These are phyloP conservation scores for Malassezia sympodialis DNA, from an alignment of 1,284 basidiomycete species.

Conservation along the genomic window DNA sequence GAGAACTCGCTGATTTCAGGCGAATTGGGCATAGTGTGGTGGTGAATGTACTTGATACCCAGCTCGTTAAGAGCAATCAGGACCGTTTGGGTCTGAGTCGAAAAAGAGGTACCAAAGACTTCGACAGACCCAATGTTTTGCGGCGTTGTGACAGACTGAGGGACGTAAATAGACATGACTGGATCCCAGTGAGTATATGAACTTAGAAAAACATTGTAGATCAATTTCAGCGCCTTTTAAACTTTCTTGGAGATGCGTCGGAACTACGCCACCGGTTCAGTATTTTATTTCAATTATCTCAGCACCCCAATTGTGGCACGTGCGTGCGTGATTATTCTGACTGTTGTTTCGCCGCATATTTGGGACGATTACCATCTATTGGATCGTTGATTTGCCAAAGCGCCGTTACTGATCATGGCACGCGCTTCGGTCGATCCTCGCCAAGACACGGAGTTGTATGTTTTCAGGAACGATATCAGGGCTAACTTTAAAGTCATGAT, in stretches of 20 bases:
- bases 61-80: constrained; percentile 15
- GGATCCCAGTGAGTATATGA: neutral
- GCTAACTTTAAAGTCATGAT: constrained; percentile 28
- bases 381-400: neutral
- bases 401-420: constrained; percentile 11
- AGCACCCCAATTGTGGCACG: neutral
- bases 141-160: neutral
- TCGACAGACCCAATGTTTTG: constrained; percentile 16
- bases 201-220: neutral
- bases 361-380: neutral
- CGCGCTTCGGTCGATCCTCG: constrained; percentile 34
- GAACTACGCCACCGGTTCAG: neutral
- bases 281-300: neutral
- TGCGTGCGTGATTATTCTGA: neutral
- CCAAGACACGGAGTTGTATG: constrained; percentile 42
- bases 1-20: constrained; percentile 2
- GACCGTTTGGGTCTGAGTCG: constrained; percentile 10
- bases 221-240: neutral
- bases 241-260: neutral
- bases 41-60: constrained; percentile 9
- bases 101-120: constrained; percentile 12
- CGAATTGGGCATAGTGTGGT: constrained; percentile 6
- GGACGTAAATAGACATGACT: neutral
- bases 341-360: neutral
- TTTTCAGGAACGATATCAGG: neutral